These are phyloP conservation scores for Colletotrichum echinochloae DNA, from an alignment of 2,329 filamentous ascomycete species.

Conservation along the genomic window DNA sequence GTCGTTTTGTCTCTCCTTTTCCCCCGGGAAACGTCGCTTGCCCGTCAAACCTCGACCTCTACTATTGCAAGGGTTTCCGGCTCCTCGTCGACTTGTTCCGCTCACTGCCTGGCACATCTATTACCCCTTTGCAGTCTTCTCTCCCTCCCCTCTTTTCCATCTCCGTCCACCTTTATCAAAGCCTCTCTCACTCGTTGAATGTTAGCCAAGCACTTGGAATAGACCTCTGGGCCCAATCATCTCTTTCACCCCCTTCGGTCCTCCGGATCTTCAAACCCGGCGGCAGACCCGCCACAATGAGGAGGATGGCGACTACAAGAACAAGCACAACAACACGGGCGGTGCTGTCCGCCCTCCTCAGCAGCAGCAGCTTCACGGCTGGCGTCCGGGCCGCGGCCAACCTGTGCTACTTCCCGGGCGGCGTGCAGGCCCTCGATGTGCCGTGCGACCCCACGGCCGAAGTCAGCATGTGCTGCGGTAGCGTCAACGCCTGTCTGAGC, in stretches of 20 bases:
- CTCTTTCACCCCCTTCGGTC: neutral
- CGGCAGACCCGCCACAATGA: neutral
- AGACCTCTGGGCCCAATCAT: neutral
- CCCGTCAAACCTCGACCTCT: neutral
- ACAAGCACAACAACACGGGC: constrained; percentile 13
- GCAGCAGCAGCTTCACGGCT: constrained; percentile 4
- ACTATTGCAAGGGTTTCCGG: neutral
- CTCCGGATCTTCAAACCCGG: neutral
- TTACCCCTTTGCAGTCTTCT: neutral
- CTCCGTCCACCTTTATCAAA: neutral
- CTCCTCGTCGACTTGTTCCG: neutral
- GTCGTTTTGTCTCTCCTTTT: neutral
- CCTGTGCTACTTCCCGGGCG: constrained; percentile 38
- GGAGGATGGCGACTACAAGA: constrained; percentile 13
- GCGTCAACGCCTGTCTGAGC: constrained; percentile 33
- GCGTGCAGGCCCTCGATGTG: constrained; percentile 32
- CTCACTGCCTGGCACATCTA: neutral
- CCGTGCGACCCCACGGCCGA: constrained; percentile 37
- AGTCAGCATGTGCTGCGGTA: constrained; percentile 39
- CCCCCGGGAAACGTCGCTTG: neutral
- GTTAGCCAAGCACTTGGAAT: constrained; percentile 1
- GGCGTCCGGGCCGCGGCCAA: constrained; percentile 25
- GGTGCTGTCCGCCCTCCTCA: constrained; percentile 24
- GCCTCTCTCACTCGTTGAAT: neutral
- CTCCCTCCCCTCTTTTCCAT: neutral